Conservation (phyloP, 257 asterid species). For the Solanum pimpinellifolium region DNA sequence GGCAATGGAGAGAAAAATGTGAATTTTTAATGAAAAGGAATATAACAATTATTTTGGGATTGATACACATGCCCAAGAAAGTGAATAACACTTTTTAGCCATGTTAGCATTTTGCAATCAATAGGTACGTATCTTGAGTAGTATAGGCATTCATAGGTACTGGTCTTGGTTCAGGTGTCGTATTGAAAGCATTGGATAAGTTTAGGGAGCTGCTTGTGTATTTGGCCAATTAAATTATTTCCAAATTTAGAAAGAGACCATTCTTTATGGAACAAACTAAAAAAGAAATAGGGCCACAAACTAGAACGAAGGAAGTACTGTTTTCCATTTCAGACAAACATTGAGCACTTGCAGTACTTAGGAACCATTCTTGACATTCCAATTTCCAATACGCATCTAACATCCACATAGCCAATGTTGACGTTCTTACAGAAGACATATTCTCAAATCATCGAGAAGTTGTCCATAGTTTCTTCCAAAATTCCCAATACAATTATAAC, state of each 20-base stretch:
- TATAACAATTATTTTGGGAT: neutral
- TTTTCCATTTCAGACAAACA: neutral
- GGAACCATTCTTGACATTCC: neutral
- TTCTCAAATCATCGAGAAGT: neutral
- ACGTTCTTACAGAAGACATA: neutral
- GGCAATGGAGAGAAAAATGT: neutral
- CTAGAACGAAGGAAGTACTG: neutral
- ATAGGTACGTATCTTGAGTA: neutral
- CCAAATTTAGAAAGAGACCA: neutral
- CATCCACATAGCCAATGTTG: neutral
- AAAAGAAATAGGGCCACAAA: neutral
- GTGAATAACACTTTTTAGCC: neutral
- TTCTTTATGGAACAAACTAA: neutral
- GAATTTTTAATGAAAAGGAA: neutral
- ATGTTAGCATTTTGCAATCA: neutral
- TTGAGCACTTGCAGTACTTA: neutral
- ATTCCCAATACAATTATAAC: neutral
- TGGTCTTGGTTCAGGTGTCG: neutral
- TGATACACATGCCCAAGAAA: neutral
- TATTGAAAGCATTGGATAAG: neutral
- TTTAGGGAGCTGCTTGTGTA: neutral
- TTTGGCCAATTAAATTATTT: neutral
- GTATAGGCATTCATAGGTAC: neutral
- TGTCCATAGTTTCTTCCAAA: neutral
- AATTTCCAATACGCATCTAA: neutral